Base-by-base conservation (phyloP, 1,284 basidiomycete species). In the Somion occarium region DNA sequence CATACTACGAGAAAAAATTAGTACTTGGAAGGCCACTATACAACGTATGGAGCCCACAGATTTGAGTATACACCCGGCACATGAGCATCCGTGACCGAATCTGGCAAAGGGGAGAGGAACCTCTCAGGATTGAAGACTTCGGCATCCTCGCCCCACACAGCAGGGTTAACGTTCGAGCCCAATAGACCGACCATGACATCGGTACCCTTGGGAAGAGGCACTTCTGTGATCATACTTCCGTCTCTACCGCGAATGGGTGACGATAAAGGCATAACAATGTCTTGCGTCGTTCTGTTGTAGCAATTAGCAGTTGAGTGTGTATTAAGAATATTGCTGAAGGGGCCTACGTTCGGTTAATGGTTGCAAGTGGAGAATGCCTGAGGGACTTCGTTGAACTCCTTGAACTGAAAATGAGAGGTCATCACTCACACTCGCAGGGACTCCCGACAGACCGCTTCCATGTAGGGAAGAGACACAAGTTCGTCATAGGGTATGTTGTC, bases 211-310 rank as follows among this genome's bases (percentile, higher is more conserved):
- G 67, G 60, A 30, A 82, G 60, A 1, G 66, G 51, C 24, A 82
- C 56, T 19, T 63, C 63, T 34, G 67, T 61, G 2, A 73, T 63
- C 0, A 57, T 55, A 42, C 67, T 52, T 0, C 76, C 78, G 1
- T 65, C 57, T 5, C 53, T 48, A 0, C 71, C 72, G 7, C 54
- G 58, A 25, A 79, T 53, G 1, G 76, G 77, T 2, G 58, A 54
- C 38, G 63, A 66, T 39, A 82, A 67, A 0, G 78, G 80, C n/a
- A 82, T 70, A 2, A 78, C 58, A 42, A 81, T 78, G 53, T 81
- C 76, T 66, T 79, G 61, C 2, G 15, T 42, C 7, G 49, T 26
- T 9, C 49, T 51, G 23, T 5, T 9, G 26, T 11, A 13, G 2
- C 24, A 27, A 34, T 18, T 13, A 44, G 22, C 15, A 26, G 3